Percentiles rank a stretch among this genome's conserved stretches.
Conservation (phyloP, 805 yeast species). For the Monosporozyma unispora region DNA sequence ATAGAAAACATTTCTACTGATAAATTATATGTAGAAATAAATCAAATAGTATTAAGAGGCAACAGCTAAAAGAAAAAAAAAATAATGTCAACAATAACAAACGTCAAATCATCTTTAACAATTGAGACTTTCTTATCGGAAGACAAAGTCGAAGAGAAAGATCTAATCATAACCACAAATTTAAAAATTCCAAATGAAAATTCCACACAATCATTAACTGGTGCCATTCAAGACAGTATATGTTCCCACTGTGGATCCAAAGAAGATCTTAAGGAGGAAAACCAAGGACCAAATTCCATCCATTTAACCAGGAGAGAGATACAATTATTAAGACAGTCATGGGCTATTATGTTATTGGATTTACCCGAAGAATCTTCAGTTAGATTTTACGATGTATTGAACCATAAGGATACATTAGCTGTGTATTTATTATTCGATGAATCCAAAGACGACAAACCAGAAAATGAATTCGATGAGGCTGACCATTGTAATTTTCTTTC, state of each 20-base stretch:
- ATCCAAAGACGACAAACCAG: not conserved
- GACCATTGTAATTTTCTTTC: not conserved
- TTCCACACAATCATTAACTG: too few relatives aligned
- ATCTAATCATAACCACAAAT: too few relatives aligned
- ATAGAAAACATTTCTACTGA: too few relatives aligned
- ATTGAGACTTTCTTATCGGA: too few relatives aligned
- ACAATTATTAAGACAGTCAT: slow-evolving; percentile 30
- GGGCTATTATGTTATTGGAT: slow-evolving; percentile 34
- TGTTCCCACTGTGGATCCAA: not conserved
- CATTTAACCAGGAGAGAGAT: slow-evolving; percentile 27
- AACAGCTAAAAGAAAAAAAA: too few relatives aligned
- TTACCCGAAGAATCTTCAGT: slow-evolving; percentile 10
- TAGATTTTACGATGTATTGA: not conserved
- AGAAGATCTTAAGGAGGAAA: not conserved
- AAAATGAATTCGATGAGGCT: not conserved
- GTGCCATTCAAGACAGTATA: too few relatives aligned
- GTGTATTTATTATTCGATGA: not conserved
- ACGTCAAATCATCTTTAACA: too few relatives aligned
- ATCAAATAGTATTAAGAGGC: not conserved
- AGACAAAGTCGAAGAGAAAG: too few relatives aligned
- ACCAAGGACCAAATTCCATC: not conserved
- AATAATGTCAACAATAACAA: too few relatives aligned
- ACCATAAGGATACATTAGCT: not conserved
- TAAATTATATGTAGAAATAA: not conserved
- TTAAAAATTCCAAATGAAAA: too few relatives aligned